Percentiles rank a stretch among this genome's conserved stretches.
phyloP scores from a whole-genome alignment of 768 basidiomycete genomes.

The Trametes cingulata region DNA sequence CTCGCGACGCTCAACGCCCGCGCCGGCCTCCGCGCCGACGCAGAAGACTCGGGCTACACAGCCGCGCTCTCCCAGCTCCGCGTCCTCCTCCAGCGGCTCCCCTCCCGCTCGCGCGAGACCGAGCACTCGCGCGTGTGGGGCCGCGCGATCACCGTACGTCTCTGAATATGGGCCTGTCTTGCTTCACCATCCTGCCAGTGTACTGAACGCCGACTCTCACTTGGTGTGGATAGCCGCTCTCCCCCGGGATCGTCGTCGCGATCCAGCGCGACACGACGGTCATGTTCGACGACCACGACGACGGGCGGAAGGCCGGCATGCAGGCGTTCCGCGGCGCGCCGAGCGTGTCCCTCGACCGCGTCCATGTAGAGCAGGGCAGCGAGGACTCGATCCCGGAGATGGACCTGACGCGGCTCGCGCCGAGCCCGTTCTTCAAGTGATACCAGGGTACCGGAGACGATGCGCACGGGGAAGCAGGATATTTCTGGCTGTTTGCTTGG shows the following conservation, averaged over 20 bases:
- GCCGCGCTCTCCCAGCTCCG: background rate
- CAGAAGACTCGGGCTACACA: background rate
- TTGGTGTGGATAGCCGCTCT: background rate
- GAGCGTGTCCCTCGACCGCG: no score
- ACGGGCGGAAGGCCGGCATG: no score
- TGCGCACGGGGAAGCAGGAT: no score
- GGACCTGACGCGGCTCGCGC: no score
- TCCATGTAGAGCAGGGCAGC: no score
- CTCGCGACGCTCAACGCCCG: slow-evolving; percentile 1
- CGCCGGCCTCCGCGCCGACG: background rate
- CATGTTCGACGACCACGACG: background rate
- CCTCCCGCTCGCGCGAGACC: background rate
- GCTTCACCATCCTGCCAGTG: background rate
- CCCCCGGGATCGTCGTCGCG: background rate
- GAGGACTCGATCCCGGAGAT: no score
- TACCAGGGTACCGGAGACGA: background rate
- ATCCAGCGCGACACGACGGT: slow-evolving; percentile 3
- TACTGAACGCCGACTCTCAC: background rate
- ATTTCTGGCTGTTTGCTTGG: no score
- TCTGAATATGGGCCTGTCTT: background rate
- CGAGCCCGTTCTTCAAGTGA: no score
- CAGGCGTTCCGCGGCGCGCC: no score
- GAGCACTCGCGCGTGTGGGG: background rate
- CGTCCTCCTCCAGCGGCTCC: background rate
- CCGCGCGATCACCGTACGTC: background rate